Conservation (phyloP, 2,329 filamentous ascomycete genomes). For the Pseudogymnoascus sp. region DNA sequence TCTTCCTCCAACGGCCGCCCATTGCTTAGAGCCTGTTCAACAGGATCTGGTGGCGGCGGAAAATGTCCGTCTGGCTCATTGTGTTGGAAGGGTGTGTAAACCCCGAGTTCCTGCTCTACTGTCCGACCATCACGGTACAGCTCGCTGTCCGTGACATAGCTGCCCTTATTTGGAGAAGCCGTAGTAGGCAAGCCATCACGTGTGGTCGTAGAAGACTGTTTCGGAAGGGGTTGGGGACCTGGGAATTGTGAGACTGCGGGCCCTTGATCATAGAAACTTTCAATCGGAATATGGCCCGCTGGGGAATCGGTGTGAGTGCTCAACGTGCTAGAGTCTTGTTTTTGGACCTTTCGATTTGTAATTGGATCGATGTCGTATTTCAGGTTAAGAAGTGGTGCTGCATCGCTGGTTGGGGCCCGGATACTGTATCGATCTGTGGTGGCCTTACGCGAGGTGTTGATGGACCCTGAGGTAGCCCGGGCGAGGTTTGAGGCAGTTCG, state of each 20-base stretch:
- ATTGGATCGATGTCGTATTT: slow-evolving; percentile 50
- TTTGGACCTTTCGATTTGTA: slow-evolving; percentile 45
- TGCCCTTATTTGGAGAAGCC: background rate
- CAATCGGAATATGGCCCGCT: slow-evolving; percentile 13
- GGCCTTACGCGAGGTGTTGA: slow-evolving; percentile 1
- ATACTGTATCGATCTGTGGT: background rate
- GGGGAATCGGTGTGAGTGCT: background rate
- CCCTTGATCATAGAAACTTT: slow-evolving; percentile 11
- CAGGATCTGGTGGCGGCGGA: slow-evolving; percentile 21
- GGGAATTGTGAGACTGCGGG: slow-evolving; percentile 5
- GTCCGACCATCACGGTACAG: background rate
- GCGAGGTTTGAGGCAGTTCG: background rate
- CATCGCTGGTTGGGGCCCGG: slow-evolving; percentile 16
- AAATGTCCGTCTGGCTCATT: slow-evolving; percentile 36
- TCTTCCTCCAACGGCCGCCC: slow-evolving; percentile 1
- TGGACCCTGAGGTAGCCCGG: slow-evolving; percentile 1
- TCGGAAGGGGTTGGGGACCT: background rate
- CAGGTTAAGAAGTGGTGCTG: slow-evolving; percentile 23
- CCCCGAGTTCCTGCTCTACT: slow-evolving; percentile 15
- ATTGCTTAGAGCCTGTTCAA: slow-evolving; percentile 30
- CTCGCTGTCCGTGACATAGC: slow-evolving; percentile 7
- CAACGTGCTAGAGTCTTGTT: slow-evolving; percentile 21
- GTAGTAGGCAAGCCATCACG: background rate
- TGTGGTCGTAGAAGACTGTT: background rate
- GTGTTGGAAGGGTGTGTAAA: slow-evolving; percentile 31